A percentile compares a stretch with the other conserved stretches of the same genome.
phyloP scores from a whole-genome alignment of 257 asterid genomes.

The Thymus quinquecostatus region DNA sequence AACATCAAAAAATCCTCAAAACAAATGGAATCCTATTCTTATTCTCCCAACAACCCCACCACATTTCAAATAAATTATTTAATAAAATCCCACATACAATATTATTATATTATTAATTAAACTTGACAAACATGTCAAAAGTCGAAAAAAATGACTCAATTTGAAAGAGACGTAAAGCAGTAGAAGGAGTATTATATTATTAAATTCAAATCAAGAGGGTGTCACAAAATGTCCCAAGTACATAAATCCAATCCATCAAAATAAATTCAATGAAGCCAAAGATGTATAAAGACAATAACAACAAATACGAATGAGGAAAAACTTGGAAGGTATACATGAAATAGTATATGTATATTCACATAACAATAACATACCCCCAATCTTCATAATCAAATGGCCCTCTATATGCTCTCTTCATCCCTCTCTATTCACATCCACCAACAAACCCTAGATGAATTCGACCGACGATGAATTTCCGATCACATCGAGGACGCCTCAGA shows the following conservation, averaged over 20 bases:
- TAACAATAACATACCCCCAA: constrained; percentile 10
- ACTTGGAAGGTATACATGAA: constrained; percentile 29
- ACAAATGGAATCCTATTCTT: constrained; percentile 31
- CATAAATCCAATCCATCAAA: constrained; percentile 26
- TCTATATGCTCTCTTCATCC: constrained; percentile 32
- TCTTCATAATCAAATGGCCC: constrained; percentile 29
- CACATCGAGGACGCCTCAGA: constrained; percentile 40
- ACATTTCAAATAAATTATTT: background rate
- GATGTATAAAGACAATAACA: constrained; percentile 6
- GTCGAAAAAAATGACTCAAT: too few species aligned
- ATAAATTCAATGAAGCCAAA: constrained; percentile 28
- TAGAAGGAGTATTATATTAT: constrained; percentile 26
- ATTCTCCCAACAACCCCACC: constrained; percentile 5
- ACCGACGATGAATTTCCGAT: background rate
- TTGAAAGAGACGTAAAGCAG: too few species aligned
- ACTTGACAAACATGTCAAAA: too few species aligned
- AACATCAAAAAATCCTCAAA: background rate
- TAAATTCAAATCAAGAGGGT: background rate
- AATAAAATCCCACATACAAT: background rate
- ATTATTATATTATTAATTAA: background rate
- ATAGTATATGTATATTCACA: constrained; percentile 40
- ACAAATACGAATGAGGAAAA: constrained; percentile 31
- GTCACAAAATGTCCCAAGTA: constrained; percentile 31
- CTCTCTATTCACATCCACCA: constrained; percentile 54
- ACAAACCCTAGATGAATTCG: too few species aligned